These are phyloP conservation scores for Onygenales sp. DNA, from an alignment of 2,329 filamentous ascomycete genomes.

Conservation along the genomic window DNA sequence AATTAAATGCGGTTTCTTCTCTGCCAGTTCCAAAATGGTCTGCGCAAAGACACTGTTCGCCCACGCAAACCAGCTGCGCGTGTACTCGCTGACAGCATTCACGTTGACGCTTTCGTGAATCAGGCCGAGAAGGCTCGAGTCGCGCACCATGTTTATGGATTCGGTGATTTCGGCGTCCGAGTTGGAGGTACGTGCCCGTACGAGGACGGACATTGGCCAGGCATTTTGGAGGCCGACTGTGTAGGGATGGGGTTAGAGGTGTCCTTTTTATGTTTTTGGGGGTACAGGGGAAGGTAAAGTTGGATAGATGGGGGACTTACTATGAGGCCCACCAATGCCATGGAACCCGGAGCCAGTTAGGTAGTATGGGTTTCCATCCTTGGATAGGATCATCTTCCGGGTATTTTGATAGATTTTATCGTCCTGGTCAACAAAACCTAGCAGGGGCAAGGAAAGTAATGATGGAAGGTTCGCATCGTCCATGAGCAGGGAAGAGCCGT, in stretches of 20 bases:
- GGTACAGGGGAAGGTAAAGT: conserved; percentile 1
- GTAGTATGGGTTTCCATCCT: conserved; percentile 78
- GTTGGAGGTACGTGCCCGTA: conserved; percentile 82
- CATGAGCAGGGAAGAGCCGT: conserved; percentile 53
- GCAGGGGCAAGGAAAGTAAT: conserved; percentile 49
- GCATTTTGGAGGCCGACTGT: conserved; percentile 77
- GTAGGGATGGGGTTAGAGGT: conserved; percentile 1
- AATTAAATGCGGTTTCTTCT: conserved; percentile 77
- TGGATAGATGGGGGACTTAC: conserved; percentile 28
- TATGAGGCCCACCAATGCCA: conserved; percentile 74
- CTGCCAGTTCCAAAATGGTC: conserved; percentile 81
- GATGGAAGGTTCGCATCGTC: conserved; percentile 59
- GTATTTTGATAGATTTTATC: conserved; percentile 81
- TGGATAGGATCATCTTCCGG: conserved; percentile 67
- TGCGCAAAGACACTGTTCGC: conserved; percentile 93
- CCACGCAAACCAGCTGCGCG: conserved; percentile 94
- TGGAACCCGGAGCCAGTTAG: conserved; percentile 66
- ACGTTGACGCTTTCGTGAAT: conserved; percentile 92
- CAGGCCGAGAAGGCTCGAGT: conserved; percentile 65
- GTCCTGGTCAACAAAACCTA: conserved; percentile 48
- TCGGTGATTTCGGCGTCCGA: conserved; percentile 69
- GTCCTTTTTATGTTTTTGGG: neutral
- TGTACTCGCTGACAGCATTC: conserved; percentile 59
- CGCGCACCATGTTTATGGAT: conserved; percentile 64
- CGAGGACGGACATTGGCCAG: conserved; percentile 92